Conservation (phyloP, 2,329 filamentous ascomycete species). For the Ophioceras dolichostomum region DNA sequence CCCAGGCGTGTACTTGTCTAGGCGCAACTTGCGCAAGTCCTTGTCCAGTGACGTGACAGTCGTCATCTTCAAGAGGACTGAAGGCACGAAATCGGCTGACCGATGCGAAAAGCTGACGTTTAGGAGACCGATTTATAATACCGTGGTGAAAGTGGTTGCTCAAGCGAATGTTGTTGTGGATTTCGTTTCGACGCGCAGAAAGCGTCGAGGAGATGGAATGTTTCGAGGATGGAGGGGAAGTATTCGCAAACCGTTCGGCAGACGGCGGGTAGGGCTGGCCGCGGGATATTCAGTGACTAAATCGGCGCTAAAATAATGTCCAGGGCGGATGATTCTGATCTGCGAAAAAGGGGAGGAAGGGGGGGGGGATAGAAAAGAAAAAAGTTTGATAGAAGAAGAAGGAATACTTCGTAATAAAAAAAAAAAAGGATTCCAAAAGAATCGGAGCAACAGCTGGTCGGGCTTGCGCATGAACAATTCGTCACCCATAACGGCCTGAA, state of each 20-base stretch:
- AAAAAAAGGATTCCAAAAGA: no score
- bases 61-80: no score
- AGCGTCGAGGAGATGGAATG: background rate
- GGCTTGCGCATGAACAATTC: background rate
- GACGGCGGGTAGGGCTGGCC: background rate
- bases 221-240: background rate
- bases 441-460: no score
- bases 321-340: no score
- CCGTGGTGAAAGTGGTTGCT: background rate
- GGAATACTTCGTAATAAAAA: no score
- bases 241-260: background rate
- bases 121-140: background rate
- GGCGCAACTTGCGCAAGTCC: conserved; percentile 84
- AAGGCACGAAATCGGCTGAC: no score
- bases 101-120: no score
- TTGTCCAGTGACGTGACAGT: conserved; percentile 90
- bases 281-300: background rate
- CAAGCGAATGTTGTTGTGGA: no score
- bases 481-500: no score
- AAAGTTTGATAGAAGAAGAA: background rate
- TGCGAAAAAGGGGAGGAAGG: background rate
- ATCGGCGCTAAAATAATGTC: background rate
- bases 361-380: background rate
- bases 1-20: conserved; percentile 84
- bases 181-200: no score